phyloP scores from a whole-genome alignment of 352 stramenopile genomes.

The Albugo candida region DNA sequence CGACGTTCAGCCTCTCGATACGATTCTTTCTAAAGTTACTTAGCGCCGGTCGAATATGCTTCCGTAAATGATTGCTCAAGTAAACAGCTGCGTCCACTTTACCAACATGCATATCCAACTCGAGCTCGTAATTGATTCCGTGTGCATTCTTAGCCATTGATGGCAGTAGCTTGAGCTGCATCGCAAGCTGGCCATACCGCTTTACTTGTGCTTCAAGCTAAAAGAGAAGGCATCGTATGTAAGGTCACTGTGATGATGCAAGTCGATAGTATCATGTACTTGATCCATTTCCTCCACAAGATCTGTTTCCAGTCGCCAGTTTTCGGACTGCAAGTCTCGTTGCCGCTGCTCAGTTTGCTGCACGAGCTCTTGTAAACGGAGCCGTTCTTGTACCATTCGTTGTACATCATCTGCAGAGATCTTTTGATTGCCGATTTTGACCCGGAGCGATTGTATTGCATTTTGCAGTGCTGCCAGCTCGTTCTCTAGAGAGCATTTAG shows the following conservation, averaged over 20 bases:
- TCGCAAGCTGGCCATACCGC: constrained; percentile 63
- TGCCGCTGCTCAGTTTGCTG: constrained; percentile 39
- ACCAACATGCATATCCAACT: constrained; percentile 35
- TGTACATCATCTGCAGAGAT: constrained; percentile 57
- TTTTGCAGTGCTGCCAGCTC: constrained; percentile 27
- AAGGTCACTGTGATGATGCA: background rate
- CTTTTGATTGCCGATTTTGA: constrained; percentile 61
- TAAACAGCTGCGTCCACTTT: constrained; percentile 32
- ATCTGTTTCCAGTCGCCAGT: constrained; percentile 44
- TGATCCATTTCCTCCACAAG: constrained; percentile 43
- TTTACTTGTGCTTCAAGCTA: constrained; percentile 45
- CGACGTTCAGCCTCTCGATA: constrained; percentile 24
- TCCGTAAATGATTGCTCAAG: constrained; percentile 42
- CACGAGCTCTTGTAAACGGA: constrained; percentile 51
- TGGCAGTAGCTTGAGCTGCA: constrained; percentile 75
- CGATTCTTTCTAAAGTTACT: constrained; percentile 44
- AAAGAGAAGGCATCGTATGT: background rate
- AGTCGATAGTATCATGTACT: constrained; percentile 14
- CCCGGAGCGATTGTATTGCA: constrained; percentile 32
- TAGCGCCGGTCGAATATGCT: constrained; percentile 29
- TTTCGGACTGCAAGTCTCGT: constrained; percentile 29
- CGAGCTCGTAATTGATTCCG: constrained; percentile 53
- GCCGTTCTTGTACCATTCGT: constrained; percentile 43
- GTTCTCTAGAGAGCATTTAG: constrained; percentile 15
- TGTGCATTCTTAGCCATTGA: constrained; percentile 61